Evolutionary conservation across 345 rosid species (phyloP), one percentile per base, ranked within the genome.

Genomic region (Cochlearia excelsa): DNA sequence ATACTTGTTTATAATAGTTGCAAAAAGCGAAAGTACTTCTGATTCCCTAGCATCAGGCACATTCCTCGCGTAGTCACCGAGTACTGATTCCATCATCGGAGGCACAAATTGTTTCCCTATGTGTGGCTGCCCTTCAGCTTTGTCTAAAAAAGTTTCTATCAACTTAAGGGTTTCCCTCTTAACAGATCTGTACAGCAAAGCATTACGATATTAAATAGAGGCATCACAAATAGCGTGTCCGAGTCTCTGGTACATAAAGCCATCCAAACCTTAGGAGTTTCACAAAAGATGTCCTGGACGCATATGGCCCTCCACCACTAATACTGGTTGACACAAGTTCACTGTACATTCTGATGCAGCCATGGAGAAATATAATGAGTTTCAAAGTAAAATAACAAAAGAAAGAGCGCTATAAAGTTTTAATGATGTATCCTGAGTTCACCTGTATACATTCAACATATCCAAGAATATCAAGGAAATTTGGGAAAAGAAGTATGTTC

Each of bases 1-100:
- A 45, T 80, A 90, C 99, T 94, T 94, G 79, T 90, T 87, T 75
- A 94, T 90, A 72, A 94, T 94, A 30, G 97, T 94, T 0, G 96
- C 94, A 77, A 90, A 94, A 52, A 94, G 94, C 45, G 99, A 90
- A 7, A 94, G 57, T 43, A 94, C 99, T 83, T 94, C 99, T 3
- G 99, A 90, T 76, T 94, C 99, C 63, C 99, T 90, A 37, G 97
- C 99, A 63, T 94, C 99, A 26, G 99, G 96, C 63, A 94, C 79
- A 77, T 94, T 94, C 72, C 99, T 82, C 3, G 95, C 92, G 77
- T 94, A 94, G 63, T 94, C 99, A 46, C 95, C 96, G 42, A 94
- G 97, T 70, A 94, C 88, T 11, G 95, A 90, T 81, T 85, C 97
- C 99, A 90, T 89, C 99, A 94, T 94, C 28, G 99, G 99, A 31